Conservation (phyloP, 1,284 basidiomycete genomes). For the Cutaneotrichosporon dermatis region DNA sequence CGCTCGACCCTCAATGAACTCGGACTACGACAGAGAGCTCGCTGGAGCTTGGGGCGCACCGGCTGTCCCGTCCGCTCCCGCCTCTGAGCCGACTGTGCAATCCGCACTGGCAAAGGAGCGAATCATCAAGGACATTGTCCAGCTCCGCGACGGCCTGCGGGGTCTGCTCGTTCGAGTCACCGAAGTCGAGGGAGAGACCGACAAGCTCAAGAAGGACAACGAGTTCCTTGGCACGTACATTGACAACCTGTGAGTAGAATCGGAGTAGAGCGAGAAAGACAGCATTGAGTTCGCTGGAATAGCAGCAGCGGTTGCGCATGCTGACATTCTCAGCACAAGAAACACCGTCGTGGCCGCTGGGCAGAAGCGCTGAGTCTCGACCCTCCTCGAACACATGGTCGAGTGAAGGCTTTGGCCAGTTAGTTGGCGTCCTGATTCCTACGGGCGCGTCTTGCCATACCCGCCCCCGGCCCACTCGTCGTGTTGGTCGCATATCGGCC, state of each 20-base stretch:
- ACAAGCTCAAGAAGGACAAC: conserved; percentile 43
- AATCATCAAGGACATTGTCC: conserved; percentile 42
- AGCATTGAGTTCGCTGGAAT: too few species aligned
- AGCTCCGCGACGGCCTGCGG: conserved; percentile 39
- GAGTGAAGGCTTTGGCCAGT: too few species aligned
- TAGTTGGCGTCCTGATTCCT: too few species aligned
- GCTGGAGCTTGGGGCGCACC: conserved; percentile 19
- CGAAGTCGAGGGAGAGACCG: conserved; percentile 43
- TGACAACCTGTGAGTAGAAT: conserved; percentile 43
- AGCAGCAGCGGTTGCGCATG: too few species aligned
- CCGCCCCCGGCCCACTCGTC: too few species aligned
- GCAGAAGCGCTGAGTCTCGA: conserved; percentile 26
- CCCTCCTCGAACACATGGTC: too few species aligned
- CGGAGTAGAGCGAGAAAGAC: too few species aligned
- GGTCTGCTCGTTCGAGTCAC: conserved; percentile 38
- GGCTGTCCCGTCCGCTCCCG: neutral
- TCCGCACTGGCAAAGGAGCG: conserved; percentile 40
- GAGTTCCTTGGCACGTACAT: conserved; percentile 46
- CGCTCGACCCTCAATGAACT: neutral
- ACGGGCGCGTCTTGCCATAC: too few species aligned
- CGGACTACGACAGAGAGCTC: conserved; percentile 11
- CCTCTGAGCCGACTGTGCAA: conserved; percentile 30
- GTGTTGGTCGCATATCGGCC: too few species aligned
- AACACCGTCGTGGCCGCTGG: conserved; percentile 46
- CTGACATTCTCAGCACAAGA: conserved; percentile 29